phyloP scores from a whole-genome alignment of 106 monocot species.

The Narthecium ossifragum region DNA sequence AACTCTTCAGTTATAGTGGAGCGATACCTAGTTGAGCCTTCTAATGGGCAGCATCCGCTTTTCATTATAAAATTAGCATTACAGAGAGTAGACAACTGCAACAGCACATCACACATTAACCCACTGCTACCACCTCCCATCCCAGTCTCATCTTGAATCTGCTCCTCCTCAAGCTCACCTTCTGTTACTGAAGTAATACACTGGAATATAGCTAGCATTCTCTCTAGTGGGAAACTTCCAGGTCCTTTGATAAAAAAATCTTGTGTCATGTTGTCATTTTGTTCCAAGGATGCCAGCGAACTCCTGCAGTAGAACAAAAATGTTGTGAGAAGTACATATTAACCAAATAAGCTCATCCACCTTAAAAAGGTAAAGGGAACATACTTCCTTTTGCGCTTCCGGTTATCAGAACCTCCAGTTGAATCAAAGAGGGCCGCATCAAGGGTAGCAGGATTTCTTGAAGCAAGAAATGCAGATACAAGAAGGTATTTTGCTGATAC shows the following conservation, averaged over 20 bases:
- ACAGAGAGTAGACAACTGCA: slow-evolving; percentile 88
- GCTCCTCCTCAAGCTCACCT: slow-evolving; percentile 20
- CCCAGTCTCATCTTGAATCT: slow-evolving; percentile 12
- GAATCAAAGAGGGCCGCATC: slow-evolving; percentile 89
- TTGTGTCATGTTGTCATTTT: slow-evolving; percentile 53
- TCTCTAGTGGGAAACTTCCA: slow-evolving; percentile 87
- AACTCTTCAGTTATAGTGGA: slow-evolving; percentile 72
- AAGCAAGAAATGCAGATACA: slow-evolving; percentile 88
- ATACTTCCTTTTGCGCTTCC: slow-evolving; percentile 76
- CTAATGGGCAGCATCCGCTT: slow-evolving; percentile 68
- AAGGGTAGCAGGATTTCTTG: slow-evolving; percentile 90
- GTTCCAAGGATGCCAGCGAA: slow-evolving; percentile 48
- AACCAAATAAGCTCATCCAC: background rate
- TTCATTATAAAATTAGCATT: slow-evolving; percentile 80
- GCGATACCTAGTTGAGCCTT: slow-evolving; percentile 78
- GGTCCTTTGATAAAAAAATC: slow-evolving; percentile 85
- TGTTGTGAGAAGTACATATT: background rate
- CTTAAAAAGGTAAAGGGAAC: background rate
- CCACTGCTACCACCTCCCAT: slow-evolving; percentile 20
- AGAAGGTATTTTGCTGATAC: slow-evolving; percentile 84
- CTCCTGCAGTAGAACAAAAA: slow-evolving; percentile 33
- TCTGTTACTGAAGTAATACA: slow-evolving; percentile 79
- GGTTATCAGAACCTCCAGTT: slow-evolving; percentile 49
- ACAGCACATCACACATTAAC: slow-evolving; percentile 74
- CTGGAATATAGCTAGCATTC: slow-evolving; percentile 87